Conservation (phyloP, 2,329 filamentous ascomycete species). For the Furcasterigmium furcatum region DNA sequence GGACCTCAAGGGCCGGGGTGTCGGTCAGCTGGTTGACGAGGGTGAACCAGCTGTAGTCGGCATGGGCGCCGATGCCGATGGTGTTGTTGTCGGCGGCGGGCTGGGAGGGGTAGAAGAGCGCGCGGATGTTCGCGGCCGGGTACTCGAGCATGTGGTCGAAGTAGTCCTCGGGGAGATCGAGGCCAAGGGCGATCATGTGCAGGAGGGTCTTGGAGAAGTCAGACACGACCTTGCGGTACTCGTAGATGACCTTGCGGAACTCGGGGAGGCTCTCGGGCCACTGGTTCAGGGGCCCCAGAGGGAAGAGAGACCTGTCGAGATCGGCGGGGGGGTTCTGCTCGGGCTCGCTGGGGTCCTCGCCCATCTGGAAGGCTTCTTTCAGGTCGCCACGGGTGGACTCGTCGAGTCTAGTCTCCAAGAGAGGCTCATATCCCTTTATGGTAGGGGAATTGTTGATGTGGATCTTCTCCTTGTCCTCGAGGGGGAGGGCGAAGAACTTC, state of each 20-base stretch:
- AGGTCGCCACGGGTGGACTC: too few species aligned
- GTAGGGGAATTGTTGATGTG: too few species aligned
- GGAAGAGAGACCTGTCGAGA: too few species aligned
- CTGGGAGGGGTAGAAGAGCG: too few species aligned
- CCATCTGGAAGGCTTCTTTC: slow-evolving; percentile 21
- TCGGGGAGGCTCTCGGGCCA: slow-evolving; percentile 10
- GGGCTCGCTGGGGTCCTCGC: too few species aligned
- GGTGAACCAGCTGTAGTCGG: slow-evolving; percentile 44
- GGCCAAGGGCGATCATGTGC: slow-evolving; percentile 15
- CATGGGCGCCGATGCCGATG: slow-evolving; percentile 44
- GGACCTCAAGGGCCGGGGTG: slow-evolving; percentile 37
- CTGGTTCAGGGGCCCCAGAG: too few species aligned
- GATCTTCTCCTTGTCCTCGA: slow-evolving; percentile 24
- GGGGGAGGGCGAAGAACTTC: slow-evolving; percentile 28
- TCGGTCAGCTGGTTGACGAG: slow-evolving; percentile 43
- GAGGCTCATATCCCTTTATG: too few species aligned
- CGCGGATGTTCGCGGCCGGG: too few species aligned
- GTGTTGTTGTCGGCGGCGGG: too few species aligned
- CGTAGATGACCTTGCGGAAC: slow-evolving; percentile 11
- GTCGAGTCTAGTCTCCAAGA: too few species aligned
- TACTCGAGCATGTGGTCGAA: slow-evolving; percentile 15
- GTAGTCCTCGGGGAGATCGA: slow-evolving; percentile 15
- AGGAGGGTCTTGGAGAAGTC: slow-evolving; percentile 17
- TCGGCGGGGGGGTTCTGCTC: too few species aligned
- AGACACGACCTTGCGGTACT: slow-evolving; percentile 14